Evolutionary conservation across 2,329 filamentous ascomycete species (phyloP), one percentile per base, ranked within the genome.

Genomic region (Fusarium albosuccineum): DNA sequence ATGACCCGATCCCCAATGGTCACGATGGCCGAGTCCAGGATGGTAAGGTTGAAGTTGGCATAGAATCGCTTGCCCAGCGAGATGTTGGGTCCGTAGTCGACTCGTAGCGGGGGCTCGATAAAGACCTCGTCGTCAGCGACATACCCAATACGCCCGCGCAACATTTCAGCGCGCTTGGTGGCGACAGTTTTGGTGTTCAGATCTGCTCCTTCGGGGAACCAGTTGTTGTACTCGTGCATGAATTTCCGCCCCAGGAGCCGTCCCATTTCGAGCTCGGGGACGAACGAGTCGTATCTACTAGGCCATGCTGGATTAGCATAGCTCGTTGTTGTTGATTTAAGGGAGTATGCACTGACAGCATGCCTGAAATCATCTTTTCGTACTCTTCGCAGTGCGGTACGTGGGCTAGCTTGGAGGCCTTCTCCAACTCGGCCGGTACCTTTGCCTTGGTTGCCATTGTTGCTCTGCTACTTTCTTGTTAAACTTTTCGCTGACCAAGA

Each of bases 41-140:
- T 82, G 0, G 82, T 83, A 5, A 83, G 63, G 48, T 68, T 70
- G 74, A 87, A 88, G 68, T 87, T 87, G 16, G 85, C 80, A 68
- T 89, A 91, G 71, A 88, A 88, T 11, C 82, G 78, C 46, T 84
- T 80, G 11, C 87, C 87, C 3, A 89, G 78, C 2, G 79, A 80
- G 64, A 90, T 84, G 59, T 90, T 90, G 68, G 85, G 85, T 1
- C 87, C 88, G 60, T 90, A 90, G 72, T 90, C 87, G 40, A 89
- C 80, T 22, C 80, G 81, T 53, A 90, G 79, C 0, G 87, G 87
- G 0, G 87, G 86, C 58, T 90, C 87, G 30, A 90, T 83, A 63
- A 83, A 83, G 9, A 76, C 78, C 3, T 85, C 84, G 36, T 81
- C 80, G 2, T 86, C 86, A 2, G 13, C 68, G 5, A 83, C 73